Conservation (phyloP, 1,284 basidiomycete species). For the Trametes versicolor region DNA sequence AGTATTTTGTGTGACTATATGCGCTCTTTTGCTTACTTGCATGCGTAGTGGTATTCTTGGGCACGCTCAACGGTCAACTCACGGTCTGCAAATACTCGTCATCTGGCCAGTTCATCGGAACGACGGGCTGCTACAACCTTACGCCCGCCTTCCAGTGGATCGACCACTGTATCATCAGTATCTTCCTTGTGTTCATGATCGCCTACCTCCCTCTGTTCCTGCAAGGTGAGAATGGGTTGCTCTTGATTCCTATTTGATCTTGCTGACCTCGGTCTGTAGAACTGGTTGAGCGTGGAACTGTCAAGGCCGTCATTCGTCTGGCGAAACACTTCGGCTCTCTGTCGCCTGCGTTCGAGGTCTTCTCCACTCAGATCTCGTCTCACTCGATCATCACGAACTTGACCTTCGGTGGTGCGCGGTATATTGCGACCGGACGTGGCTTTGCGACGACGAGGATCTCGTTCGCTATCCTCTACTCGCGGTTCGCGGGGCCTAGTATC, state of each 20-base stretch:
- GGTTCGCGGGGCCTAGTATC: constrained; percentile 96
- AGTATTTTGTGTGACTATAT: constrained; percentile 44
- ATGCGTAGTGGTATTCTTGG: constrained; percentile 85
- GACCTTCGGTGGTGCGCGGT: constrained; percentile 95
- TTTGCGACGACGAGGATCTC: constrained; percentile 94
- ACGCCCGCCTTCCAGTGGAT: constrained; percentile 93
- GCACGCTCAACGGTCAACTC: constrained; percentile 86
- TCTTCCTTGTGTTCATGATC: constrained; percentile 97
- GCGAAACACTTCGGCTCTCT: constrained; percentile 92
- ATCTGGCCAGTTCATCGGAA: constrained; percentile 76
- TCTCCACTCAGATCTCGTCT: constrained; percentile 96
- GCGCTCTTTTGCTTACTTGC: constrained; percentile 20
- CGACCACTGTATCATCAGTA: constrained; percentile 92
- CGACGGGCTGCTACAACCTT: constrained; percentile 92
- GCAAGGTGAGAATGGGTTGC: constrained; percentile 70
- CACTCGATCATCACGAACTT: constrained; percentile 95
- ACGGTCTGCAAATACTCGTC: constrained; percentile 81
- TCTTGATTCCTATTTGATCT: not conserved
- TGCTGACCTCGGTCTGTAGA: constrained; percentile 58
- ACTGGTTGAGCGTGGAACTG: constrained; percentile 91
- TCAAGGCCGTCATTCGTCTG: constrained; percentile 88
- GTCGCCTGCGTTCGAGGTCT: constrained; percentile 96
- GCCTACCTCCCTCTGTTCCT: constrained; percentile 93
- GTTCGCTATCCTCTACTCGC: constrained; percentile 94
- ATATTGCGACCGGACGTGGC: constrained; percentile 98